Evolutionary conservation across 2,329 filamentous ascomycete species (phyloP).

Genomic region (Fusarium armeniacum): DNA sequence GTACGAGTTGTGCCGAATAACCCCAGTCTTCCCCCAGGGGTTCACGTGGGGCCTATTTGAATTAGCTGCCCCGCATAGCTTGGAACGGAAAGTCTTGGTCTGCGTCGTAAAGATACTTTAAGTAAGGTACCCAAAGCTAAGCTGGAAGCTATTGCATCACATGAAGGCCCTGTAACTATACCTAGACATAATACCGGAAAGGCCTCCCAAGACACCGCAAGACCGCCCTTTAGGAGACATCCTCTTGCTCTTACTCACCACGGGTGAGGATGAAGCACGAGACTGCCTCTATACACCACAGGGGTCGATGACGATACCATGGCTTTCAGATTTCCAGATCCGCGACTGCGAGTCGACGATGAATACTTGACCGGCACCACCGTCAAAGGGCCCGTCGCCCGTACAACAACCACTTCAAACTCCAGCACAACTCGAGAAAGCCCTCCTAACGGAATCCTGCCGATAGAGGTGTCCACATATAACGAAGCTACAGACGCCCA

Average conservation of each 20-base stretch:
- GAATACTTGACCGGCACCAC: conserved; percentile 39
- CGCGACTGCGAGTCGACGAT: conserved; percentile 50
- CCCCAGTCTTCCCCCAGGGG: conserved; percentile 34
- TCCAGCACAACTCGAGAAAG: conserved; percentile 39
- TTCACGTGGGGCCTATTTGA: conserved; percentile 42
- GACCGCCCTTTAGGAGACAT: conserved; percentile 24
- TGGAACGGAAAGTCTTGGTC: conserved; percentile 23
- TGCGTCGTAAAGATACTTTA: conserved; percentile 31
- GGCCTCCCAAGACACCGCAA: conserved; percentile 29
- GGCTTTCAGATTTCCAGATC: conserved; percentile 57
- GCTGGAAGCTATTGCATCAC: conserved; percentile 50
- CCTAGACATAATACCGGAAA: conserved; percentile 32
- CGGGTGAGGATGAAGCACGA: conserved; percentile 48
- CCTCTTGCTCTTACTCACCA: conserved; percentile 38
- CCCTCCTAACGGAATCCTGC: conserved; percentile 42
- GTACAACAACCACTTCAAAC: conserved; percentile 35
- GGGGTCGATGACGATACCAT: conserved; percentile 54
- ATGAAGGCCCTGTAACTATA: conserved; percentile 43
- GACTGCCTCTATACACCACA: conserved; percentile 36
- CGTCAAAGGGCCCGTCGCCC: conserved; percentile 42
- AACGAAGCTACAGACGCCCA: conserved; percentile 35
- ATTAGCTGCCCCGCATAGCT: conserved; percentile 52
- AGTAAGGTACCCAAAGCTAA: conserved; percentile 42
- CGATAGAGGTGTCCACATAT: conserved; percentile 38
- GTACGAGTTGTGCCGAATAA: conserved; percentile 20